A percentile compares a stretch with the other conserved stretches of the same genome.
Evolutionary conservation across 129 eudicot species (phyloP).

Genomic region (Daucus carota): DH1_v3.0 NC_030381.2:41915001-41915500

Average conservation of each 20-base stretch:
- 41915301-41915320: neutral
- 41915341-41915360: neutral
- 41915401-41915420: neutral
- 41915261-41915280: neutral
- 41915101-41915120: too few relatives aligned
- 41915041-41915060: too few relatives aligned
- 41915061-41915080: too few relatives aligned
- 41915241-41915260: neutral
- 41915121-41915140: too few relatives aligned
- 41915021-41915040: neutral
- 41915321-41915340: neutral
- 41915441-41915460: neutral
- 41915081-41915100: too few relatives aligned
- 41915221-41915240: too few relatives aligned
- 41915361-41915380: neutral
- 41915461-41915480: neutral
- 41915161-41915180: too few relatives aligned
- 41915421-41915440: neutral
- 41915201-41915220: too few relatives aligned
- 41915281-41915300: neutral
- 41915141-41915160: too few relatives aligned
- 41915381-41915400: neutral
- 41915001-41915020: neutral
- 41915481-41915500: slow-evolving; percentile 1
- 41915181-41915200: too few relatives aligned